phyloP scores from a whole-genome alignment of 495 filamentous ascomycete species.

The Penicillium ochrochloron region DNA sequence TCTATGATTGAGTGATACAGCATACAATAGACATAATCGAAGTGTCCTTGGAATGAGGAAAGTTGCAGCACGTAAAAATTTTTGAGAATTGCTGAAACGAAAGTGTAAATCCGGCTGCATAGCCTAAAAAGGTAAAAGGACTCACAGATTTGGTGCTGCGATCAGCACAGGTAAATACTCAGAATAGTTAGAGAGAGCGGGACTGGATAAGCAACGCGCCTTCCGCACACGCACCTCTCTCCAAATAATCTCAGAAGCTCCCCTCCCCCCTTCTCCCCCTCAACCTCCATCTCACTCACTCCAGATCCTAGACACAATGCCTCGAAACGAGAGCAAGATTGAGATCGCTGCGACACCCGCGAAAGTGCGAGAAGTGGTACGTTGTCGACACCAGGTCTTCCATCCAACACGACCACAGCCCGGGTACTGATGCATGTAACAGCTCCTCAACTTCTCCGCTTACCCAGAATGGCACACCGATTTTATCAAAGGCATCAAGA shows the following conservation, averaged over 20 bases:
- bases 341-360: slow-evolving; percentile 35
- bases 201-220: background rate
- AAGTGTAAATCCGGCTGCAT: background rate
- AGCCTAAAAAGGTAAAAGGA: background rate
- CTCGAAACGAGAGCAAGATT: slow-evolving; percentile 29
- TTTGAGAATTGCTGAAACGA: background rate
- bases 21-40: background rate
- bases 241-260: background rate
- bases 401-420: background rate
- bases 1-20: background rate
- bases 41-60: background rate
- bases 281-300: background rate
- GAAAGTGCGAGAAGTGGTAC: slow-evolving; percentile 38
- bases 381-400: background rate
- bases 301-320: slow-evolving; percentile 12
- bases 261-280: background rate
- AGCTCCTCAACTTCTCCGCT: slow-evolving; percentile 35
- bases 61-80: background rate
- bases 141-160: background rate
- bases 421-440: background rate
- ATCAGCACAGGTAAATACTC: background rate
- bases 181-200: background rate
- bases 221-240: slow-evolving; percentile 11
- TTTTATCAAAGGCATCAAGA: slow-evolving; percentile 30
- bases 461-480: slow-evolving; percentile 36